A percentile compares a stretch with the other conserved stretches of the same genome.
These are phyloP conservation scores for Solanum dulcamara DNA, from an alignment of 257 asterid genomes.

Conservation along the genomic window DNA sequence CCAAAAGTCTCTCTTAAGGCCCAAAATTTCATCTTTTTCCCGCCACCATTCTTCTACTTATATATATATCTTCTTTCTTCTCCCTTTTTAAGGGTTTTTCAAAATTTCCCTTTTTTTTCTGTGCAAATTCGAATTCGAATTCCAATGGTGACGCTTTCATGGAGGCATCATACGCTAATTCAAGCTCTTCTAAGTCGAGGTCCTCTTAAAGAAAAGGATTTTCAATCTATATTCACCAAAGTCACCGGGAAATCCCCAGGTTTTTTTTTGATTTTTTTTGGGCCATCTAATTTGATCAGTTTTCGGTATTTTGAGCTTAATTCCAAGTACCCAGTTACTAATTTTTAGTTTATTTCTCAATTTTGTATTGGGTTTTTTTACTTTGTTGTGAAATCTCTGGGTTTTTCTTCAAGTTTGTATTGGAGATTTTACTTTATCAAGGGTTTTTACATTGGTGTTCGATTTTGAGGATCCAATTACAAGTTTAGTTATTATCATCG, in stretches of 20 bases:
- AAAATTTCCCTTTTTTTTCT: neutral
- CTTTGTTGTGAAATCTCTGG: neutral
- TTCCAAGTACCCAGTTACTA: neutral
- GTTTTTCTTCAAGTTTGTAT: neutral
- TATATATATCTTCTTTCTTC: too few relatives aligned
- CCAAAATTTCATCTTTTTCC: neutral
- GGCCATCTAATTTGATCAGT: neutral
- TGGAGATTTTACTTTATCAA: too few relatives aligned
- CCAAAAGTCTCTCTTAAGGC: neutral
- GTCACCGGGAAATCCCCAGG: slow-evolving; percentile 49
- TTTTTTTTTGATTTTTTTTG: neutral
- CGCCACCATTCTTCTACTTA: neutral
- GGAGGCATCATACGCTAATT: slow-evolving; percentile 71
- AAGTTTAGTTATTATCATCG: neutral
- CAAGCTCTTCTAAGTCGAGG: slow-evolving; percentile 76
- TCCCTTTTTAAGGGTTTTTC: neutral
- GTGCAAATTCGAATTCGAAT: neutral
- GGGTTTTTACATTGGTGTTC: too few relatives aligned
- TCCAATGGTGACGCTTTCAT: slow-evolving; percentile 16
- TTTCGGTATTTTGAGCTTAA: neutral
- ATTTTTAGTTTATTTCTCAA: neutral
- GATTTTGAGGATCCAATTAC: neutral
- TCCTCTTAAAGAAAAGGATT: slow-evolving; percentile 48
- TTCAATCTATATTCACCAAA: slow-evolving; percentile 40
- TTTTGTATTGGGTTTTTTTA: neutral